Evolutionary conservation across 2,329 filamentous ascomycete genomes (phyloP).

Genomic region (Lecanicillium sp.): DNA sequence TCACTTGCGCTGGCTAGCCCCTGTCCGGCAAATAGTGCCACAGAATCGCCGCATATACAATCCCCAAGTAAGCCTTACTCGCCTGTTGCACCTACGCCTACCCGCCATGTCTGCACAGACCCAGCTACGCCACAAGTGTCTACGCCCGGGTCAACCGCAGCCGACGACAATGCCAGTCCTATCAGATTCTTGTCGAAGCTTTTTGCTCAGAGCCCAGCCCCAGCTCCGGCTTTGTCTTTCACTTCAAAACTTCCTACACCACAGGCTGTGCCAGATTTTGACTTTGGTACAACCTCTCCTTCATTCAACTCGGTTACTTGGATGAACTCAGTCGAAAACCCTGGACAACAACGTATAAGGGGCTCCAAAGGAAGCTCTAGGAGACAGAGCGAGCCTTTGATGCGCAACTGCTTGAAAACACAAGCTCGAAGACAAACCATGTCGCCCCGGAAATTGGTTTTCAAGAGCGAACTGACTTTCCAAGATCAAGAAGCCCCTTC

Average conservation of each 20-base stretch:
- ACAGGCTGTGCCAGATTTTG: conserved; percentile 11
- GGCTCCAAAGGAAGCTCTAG: conserved; percentile 16
- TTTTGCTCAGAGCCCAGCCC: conserved; percentile 3
- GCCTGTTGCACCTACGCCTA: neutral
- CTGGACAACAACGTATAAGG: conserved; percentile 15
- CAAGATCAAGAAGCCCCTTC: conserved; percentile 3
- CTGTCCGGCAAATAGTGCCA: neutral
- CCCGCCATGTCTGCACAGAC: neutral
- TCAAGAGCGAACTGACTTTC: conserved; percentile 13
- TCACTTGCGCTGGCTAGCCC: conserved; percentile 2
- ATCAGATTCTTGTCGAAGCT: conserved; percentile 3
- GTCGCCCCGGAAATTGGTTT: conserved; percentile 20
- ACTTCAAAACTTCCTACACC: conserved; percentile 4
- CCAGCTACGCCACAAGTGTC: conserved; percentile 4
- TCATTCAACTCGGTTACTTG: conserved; percentile 20
- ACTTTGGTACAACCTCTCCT: conserved; percentile 20
- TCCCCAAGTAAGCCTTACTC: neutral
- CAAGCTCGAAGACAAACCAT: conserved; percentile 18
- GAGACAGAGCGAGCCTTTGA: conserved; percentile 26
- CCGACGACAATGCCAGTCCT: conserved; percentile 2
- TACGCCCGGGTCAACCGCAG: neutral
- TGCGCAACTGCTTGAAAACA: conserved; percentile 16
- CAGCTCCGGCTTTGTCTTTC: conserved; percentile 11
- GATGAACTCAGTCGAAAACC: conserved; percentile 15
- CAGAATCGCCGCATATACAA: neutral